Conservation (phyloP, 495 filamentous ascomycete species). For the Xylaria nigripes region DNA sequence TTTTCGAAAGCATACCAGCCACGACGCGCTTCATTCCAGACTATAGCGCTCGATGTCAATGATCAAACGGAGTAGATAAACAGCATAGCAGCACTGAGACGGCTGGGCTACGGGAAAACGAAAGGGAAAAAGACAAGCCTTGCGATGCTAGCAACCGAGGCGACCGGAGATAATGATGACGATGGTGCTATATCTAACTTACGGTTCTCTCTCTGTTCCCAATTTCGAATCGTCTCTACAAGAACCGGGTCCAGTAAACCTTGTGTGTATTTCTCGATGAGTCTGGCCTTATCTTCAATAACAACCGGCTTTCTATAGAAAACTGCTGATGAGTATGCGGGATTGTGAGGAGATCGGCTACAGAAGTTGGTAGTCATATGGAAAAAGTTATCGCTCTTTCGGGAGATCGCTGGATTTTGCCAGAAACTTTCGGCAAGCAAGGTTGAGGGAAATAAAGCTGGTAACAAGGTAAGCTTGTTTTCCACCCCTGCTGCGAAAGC, state of each 20-base stretch:
- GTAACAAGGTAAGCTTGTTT: background rate
- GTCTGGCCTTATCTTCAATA: background rate
- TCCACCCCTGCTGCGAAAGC: background rate
- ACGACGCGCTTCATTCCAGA: background rate
- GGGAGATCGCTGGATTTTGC: background rate
- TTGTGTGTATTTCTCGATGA: background rate
- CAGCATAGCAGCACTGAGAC: background rate
- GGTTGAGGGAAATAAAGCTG: background rate
- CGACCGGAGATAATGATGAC: too few relatives aligned
- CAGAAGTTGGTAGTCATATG: background rate
- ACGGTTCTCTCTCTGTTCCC: background rate
- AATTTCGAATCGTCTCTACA: background rate
- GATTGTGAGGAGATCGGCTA: background rate
- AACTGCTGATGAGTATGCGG: background rate
- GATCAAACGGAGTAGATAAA: background rate
- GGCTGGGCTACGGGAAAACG: background rate
- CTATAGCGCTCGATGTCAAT: conserved; percentile 1
- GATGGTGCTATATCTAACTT: background rate
- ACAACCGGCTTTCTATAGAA: background rate
- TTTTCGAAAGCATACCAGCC: background rate
- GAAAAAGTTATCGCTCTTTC: conserved; percentile 5
- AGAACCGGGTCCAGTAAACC: background rate
- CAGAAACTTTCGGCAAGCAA: background rate
- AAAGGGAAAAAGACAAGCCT: too few relatives aligned
- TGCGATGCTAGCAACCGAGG: too few relatives aligned